These are phyloP conservation scores for Torulaspora pretoriensis DNA, from an alignment of 1,139 yeast genomes.

Conservation along the genomic window DNA sequence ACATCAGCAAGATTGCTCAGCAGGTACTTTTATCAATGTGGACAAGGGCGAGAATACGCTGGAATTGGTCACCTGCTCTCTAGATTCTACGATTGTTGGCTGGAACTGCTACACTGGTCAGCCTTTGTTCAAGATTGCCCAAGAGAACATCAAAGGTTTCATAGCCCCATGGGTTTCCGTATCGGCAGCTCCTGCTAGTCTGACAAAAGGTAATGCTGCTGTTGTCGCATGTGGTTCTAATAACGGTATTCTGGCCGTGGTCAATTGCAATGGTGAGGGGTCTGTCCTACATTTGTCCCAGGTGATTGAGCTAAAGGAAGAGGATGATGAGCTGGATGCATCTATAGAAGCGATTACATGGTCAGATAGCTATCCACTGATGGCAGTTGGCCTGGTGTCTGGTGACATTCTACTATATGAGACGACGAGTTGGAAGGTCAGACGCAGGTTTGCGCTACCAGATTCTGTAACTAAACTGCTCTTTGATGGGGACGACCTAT, in stretches of 20 bases:
- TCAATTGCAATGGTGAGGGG: conserved; percentile 66
- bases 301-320: conserved; percentile 60
- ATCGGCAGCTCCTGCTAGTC: conserved; percentile 46
- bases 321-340: conserved; percentile 63
- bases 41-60: conserved; percentile 58
- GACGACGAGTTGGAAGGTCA: conserved; percentile 77
- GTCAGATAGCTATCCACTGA: conserved; percentile 60
- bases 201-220: conserved; percentile 40
- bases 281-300: conserved; percentile 57
- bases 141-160: conserved; percentile 62
- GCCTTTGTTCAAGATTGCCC: conserved; percentile 57
- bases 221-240: conserved; percentile 66
- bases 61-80: conserved; percentile 72
- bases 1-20: conserved; percentile 74
- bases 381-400: conserved; percentile 86
- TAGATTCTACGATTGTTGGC: conserved; percentile 78
- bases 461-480: conserved; percentile 82
- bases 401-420: conserved; percentile 84
- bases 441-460: conserved; percentile 62
- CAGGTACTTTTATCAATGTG: conserved; percentile 66
- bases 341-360: conserved; percentile 85
- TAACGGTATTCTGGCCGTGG: conserved; percentile 75
- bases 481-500: conserved; percentile 55
- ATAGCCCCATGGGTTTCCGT: conserved; percentile 87
- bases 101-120: conserved; percentile 88